These are phyloP conservation scores for Lepidium africanum DNA, from an alignment of 345 rosid species.

Conservation along the genomic window DNA sequence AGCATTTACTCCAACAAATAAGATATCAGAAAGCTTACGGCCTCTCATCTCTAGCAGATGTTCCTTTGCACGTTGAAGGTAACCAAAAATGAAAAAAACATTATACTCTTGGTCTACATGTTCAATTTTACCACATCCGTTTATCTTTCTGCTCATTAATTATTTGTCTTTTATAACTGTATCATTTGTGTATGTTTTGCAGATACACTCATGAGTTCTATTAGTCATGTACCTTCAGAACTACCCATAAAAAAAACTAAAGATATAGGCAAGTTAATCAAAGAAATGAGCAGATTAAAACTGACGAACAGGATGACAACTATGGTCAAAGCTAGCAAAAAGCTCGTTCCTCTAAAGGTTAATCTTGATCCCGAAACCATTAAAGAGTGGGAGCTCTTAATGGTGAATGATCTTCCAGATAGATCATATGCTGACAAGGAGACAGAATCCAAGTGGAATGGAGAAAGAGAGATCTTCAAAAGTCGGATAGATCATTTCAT, in stretches of 20 bases:
- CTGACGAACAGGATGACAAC: background rate
- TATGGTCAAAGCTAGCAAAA: background rate
- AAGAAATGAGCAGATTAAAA: background rate
- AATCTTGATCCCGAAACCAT: slow-evolving; percentile 31
- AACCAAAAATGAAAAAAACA: background rate
- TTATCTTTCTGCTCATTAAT: too few species aligned
- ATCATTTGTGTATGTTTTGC: background rate
- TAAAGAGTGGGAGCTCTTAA: slow-evolving; percentile 35
- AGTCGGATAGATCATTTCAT: slow-evolving; percentile 30
- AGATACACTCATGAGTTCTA: background rate
- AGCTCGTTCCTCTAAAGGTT: slow-evolving; percentile 20
- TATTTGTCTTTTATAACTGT: too few species aligned
- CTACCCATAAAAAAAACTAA: background rate
- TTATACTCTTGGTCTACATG: too few species aligned
- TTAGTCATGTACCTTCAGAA: background rate
- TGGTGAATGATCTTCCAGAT: slow-evolving; percentile 9
- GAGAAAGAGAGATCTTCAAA: slow-evolving; percentile 25
- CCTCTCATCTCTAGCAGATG: slow-evolving; percentile 12
- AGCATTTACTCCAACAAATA: background rate
- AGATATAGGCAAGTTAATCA: slow-evolving; percentile 1
- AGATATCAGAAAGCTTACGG: background rate
- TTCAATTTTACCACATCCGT: too few species aligned
- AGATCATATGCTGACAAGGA: slow-evolving; percentile 17
- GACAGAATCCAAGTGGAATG: slow-evolving; percentile 29
- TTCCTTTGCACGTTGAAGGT: slow-evolving; percentile 22